Evolutionary conservation across 148 eudicot species (phyloP), one percentile per base, ranked within the genome.

Genomic region (Cornus controversa): DNA sequence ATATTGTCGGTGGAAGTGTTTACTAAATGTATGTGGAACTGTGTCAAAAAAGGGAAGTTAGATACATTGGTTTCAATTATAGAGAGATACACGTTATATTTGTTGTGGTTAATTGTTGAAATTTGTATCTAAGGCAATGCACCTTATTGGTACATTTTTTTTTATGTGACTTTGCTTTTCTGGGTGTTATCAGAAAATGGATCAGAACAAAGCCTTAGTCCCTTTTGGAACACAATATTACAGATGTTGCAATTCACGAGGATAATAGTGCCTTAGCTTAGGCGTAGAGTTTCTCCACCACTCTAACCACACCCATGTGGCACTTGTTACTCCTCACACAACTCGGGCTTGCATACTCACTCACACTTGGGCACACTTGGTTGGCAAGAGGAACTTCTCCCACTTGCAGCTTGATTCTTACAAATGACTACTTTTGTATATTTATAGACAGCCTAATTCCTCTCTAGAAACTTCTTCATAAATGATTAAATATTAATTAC

Each of bases 11-110:
- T 79, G 77, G 78, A 57, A 15, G 90, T 82, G 75, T 94, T 94
- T 63, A 75, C 69, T 54, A 82, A 84, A 16, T 91, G 94, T 74
- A 87, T 91, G 42, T 70, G 47, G 70, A 86, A 80, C 79, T 93
- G 93, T 84, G 76, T 91, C 80, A 67, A 13, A 42, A 70, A 72
- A 60, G 81, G 84, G 71, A 93, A 83, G 81, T 72, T 93, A 76
- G 99, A 96, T 80, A 76, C 85, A n/a, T 78, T 96, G 87, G 90
- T 88, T 63, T 84, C 90, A 24, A 68, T 93, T 72, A 88, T 93
- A 71, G 98, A 93, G 84, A 92, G 85, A 81, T 96, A 98, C 92
- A 91, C 91, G 99, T 98, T 96, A 89, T 66, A 37, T 74, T 64
- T 77, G 68, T 11, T 72, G 50, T 67, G 26, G 45, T 47, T 75